Evolutionary conservation across 1,284 basidiomycete species (phyloP).

Genomic region (Pseudozyma flocculosa): DNA sequence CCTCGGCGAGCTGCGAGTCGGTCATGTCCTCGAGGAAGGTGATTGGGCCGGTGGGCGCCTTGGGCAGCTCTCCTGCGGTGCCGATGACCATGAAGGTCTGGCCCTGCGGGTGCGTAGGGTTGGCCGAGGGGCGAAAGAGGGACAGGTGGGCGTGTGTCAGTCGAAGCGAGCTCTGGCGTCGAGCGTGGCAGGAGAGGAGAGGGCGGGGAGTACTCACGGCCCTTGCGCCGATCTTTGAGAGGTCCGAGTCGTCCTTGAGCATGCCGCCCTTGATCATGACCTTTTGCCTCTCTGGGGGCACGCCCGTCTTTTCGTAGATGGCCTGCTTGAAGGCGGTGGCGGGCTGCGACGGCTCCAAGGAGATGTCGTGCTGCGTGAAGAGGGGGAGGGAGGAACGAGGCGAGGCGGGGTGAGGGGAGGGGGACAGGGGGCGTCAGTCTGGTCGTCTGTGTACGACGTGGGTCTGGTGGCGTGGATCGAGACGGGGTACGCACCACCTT

Average conservation of each 20-base stretch:
- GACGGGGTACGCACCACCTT: conserved; percentile 61
- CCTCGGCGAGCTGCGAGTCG: conserved; percentile 75
- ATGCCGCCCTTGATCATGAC: conserved; percentile 95
- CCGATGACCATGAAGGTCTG: conserved; percentile 63
- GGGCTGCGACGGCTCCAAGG: conserved; percentile 70
- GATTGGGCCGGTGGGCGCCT: conserved; percentile 74
- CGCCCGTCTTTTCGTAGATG: conserved; percentile 77
- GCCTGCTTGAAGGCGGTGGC: conserved; percentile 77
- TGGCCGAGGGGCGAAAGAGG: not conserved
- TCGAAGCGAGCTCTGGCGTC: too few relatives aligned
- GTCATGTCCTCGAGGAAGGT: conserved; percentile 88
- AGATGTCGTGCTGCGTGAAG: conserved; percentile 41
- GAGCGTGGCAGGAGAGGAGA: too few relatives aligned
- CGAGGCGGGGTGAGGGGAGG: conserved; percentile 58
- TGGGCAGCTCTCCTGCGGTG: conserved; percentile 84
- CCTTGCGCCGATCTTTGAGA: conserved; percentile 79
- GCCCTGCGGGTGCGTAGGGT: conserved; percentile 18
- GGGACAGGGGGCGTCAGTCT: not conserved
- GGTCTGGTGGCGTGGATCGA: not conserved
- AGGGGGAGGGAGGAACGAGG: conserved; percentile 57
- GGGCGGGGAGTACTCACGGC: conserved; percentile 61
- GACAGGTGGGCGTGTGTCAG: not conserved
- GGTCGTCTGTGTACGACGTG: too few relatives aligned
- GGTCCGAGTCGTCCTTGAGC: conserved; percentile 77
- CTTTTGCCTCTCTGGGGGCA: conserved; percentile 88